Evolutionary conservation across 2,329 filamentous ascomycete genomes (phyloP).

Genomic region (Ambrosiella beaveri): DNA sequence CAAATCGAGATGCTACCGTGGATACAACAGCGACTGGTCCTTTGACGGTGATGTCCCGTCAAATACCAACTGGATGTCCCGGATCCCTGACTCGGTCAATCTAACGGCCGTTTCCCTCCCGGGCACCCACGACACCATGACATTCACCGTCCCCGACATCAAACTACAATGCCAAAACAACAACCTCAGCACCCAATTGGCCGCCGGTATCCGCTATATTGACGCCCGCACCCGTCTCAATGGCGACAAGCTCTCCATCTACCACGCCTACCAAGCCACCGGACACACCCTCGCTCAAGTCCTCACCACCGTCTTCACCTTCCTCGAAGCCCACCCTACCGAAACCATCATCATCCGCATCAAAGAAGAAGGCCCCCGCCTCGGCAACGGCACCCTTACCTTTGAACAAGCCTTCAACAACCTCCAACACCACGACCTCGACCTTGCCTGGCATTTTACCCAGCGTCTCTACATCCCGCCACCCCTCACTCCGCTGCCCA

Average conservation of each 20-base stretch:
- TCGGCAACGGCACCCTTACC: constrained; percentile 19
- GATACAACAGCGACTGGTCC: constrained; percentile 23
- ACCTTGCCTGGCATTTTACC: constrained; percentile 19
- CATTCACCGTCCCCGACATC: constrained; percentile 23
- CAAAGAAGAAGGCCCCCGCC: constrained; percentile 28
- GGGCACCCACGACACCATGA: constrained; percentile 37
- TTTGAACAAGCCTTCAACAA: constrained; percentile 30
- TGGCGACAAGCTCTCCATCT: constrained; percentile 28
- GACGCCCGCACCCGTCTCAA: constrained; percentile 30
- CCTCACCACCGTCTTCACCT: constrained; percentile 26
- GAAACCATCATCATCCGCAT: constrained; percentile 33
- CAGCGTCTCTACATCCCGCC: constrained; percentile 22
- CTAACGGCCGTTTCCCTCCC: constrained; percentile 31
- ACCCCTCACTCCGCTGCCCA: constrained; percentile 22
- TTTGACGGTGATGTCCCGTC: constrained; percentile 22
- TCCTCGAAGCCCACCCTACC: constrained; percentile 27
- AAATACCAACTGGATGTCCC: constrained; percentile 27
- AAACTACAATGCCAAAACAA: constrained; percentile 31
- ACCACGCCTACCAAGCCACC: constrained; percentile 29
- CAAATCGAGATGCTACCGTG: constrained; percentile 18
- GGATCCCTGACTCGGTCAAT: constrained; percentile 24
- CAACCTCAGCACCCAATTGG: constrained; percentile 27
- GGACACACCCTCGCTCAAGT: constrained; percentile 28
- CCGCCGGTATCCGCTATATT: constrained; percentile 31
- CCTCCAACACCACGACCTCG: constrained; percentile 22